Conservation (phyloP, 1,139 yeast genomes). For the Taphrina populina region DNA sequence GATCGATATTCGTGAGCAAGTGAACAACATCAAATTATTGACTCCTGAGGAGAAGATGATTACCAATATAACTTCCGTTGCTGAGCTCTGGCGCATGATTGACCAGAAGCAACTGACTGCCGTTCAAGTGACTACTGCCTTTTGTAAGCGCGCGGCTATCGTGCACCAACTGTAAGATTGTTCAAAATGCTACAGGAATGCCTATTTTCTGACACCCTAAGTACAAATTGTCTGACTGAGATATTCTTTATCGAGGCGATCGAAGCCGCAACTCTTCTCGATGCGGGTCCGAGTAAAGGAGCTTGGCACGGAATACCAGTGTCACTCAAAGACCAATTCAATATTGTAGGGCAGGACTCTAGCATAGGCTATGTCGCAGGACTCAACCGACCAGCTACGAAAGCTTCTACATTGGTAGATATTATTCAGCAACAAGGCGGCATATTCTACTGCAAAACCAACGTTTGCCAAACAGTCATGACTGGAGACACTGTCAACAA, state of each 20-base stretch:
- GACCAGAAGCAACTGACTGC: slow-evolving; percentile 50
- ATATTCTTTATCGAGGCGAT: slow-evolving; percentile 44
- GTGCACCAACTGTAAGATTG: slow-evolving; percentile 42
- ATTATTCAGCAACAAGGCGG: slow-evolving; percentile 57
- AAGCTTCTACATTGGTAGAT: slow-evolving; percentile 47
- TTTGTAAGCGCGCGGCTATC: slow-evolving; percentile 58
- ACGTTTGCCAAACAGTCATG: slow-evolving; percentile 60
- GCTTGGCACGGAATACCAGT: slow-evolving; percentile 70
- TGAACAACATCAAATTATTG: not conserved
- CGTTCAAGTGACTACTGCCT: slow-evolving; percentile 53
- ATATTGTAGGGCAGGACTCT: slow-evolving; percentile 52
- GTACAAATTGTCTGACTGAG: slow-evolving; percentile 47
- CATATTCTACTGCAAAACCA: slow-evolving; percentile 59
- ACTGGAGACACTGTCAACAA: slow-evolving; percentile 40
- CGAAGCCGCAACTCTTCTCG: slow-evolving; percentile 52
- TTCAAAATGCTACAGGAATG: not conserved
- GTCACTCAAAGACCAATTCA: slow-evolving; percentile 59
- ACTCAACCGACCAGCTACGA: slow-evolving; percentile 44
- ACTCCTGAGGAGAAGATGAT: not conserved
- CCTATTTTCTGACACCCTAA: not conserved
- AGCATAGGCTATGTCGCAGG: slow-evolving; percentile 54
- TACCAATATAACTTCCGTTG: slow-evolving; percentile 3
- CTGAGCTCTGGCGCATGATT: slow-evolving; percentile 44
- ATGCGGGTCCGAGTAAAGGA: slow-evolving; percentile 51
- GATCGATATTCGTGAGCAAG: slow-evolving; percentile 3